phyloP scores from a whole-genome alignment of 768 basidiomycete species.

The Jaapia argillacea region DNA sequence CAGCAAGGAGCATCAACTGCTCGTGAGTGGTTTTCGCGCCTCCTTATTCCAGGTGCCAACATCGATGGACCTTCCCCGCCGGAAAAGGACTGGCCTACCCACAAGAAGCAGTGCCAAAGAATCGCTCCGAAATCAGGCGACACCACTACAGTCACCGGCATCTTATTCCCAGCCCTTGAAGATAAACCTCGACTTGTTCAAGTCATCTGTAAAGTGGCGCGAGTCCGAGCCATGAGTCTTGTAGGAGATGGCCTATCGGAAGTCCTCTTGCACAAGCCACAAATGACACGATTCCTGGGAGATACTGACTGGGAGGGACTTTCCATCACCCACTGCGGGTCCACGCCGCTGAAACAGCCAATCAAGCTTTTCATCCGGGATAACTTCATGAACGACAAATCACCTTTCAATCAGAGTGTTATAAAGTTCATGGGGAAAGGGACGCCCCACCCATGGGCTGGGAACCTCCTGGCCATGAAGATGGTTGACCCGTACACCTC shows the following conservation, averaged over 20 bases:
- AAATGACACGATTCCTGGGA: not conserved
- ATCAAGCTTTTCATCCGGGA: slow-evolving; percentile 8
- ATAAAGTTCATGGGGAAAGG: not conserved
- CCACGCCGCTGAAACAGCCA: not conserved
- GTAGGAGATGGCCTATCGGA: not conserved
- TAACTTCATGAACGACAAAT: slow-evolving; percentile 10
- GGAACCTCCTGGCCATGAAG: slow-evolving; percentile 4
- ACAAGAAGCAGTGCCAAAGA: slow-evolving; percentile 3
- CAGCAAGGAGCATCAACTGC: not conserved
- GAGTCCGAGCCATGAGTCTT: not conserved
- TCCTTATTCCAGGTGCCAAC: too few species aligned
- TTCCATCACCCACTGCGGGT: slow-evolving; percentile 1
- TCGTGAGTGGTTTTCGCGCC: not conserved
- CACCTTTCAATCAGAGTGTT: slow-evolving; percentile 6
- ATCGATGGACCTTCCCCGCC: too few species aligned
- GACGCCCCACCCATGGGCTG: slow-evolving; percentile 4
- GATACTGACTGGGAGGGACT: not conserved
- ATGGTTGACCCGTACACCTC: not conserved
- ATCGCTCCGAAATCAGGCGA: not conserved
- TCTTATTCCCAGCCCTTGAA: slow-evolving; percentile 2
- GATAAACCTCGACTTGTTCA: not conserved
- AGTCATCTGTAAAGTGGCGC: not conserved
- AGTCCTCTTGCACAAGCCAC: not conserved
- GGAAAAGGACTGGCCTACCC: slow-evolving; percentile 4
- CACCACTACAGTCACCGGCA: not conserved